A percentile compares a stretch with the other conserved stretches of the same genome.
phyloP scores from a whole-genome alignment of 2,329 filamentous ascomycete genomes.

The Septoria petroselini region DNA sequence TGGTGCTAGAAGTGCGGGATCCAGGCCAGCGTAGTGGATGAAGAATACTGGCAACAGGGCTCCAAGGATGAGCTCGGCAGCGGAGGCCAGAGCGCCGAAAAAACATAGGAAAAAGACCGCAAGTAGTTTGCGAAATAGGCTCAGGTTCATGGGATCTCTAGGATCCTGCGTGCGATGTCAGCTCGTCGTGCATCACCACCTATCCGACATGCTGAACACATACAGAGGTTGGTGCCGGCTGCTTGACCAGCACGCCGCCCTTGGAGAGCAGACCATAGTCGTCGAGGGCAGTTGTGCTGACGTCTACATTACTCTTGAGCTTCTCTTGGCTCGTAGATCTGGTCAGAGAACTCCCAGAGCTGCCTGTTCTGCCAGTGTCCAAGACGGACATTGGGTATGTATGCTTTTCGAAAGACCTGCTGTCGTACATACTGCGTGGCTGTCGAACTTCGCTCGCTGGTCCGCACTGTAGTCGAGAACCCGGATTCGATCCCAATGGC shows the following conservation, averaged over 20 bases:
- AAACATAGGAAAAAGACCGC: slow-evolving; percentile 24
- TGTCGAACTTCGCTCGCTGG: slow-evolving; percentile 4
- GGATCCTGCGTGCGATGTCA: slow-evolving; percentile 16
- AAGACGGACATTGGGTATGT: slow-evolving; percentile 5
- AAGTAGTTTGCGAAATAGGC: slow-evolving; percentile 17
- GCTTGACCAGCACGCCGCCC: slow-evolving; percentile 16
- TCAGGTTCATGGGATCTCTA: slow-evolving; percentile 25
- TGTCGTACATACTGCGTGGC: not conserved
- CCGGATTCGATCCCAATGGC: slow-evolving; percentile 7
- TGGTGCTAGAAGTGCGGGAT: slow-evolving; percentile 19
- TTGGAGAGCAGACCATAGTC: slow-evolving; percentile 19
- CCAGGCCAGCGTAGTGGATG: slow-evolving; percentile 30
- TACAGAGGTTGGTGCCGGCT: slow-evolving; percentile 19
- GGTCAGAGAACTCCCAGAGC: not conserved
- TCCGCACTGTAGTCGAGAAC: slow-evolving; percentile 11
- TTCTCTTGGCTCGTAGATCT: slow-evolving; percentile 13
- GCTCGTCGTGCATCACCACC: not conserved
- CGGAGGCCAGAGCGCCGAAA: slow-evolving; percentile 31
- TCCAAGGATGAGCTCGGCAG: slow-evolving; percentile 34
- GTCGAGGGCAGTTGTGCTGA: slow-evolving; percentile 11
- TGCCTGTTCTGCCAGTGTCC: not conserved
- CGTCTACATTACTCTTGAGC: slow-evolving; percentile 10
- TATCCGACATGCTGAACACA: not conserved
- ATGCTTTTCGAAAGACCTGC: not conserved
- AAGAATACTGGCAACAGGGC: slow-evolving; percentile 35